Base-by-base conservation (phyloP, 768 basidiomycete genomes). In the Xerocomellus chrysenteron region DNA sequence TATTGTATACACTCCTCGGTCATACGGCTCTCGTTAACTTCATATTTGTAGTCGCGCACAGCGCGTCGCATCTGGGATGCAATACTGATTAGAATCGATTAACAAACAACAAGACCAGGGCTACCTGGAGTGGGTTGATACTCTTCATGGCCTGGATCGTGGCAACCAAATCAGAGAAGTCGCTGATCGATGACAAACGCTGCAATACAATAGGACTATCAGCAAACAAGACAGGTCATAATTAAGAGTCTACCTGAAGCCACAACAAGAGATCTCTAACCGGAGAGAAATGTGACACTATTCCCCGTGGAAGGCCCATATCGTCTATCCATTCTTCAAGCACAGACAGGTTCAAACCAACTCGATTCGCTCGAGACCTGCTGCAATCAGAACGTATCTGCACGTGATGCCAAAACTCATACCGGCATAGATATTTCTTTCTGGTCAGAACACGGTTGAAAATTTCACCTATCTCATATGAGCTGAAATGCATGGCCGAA, bases 1-100 rank as follows among this genome's bases (percentile, higher is more conserved):
- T 98, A 98, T 74, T 97, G 92, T 39, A 84, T 79, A 67, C 96
- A 98, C 70, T 99, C 97, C 24, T 98, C 94, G 3, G 87, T 90
- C 92, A 99, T 97, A 57, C 80, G 81, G 1, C 85, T 81, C 72
- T 99, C 97, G 67, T 87, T 89, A 47, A 98, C 89, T 75, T 99
- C 96, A 67, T 91, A 97, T 68, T 84, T 90, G 74, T 93, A 93
- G 67, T 98, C 96, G 45, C 88, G 85, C 30, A 96, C 89, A 39
- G 95, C 95, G 19, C 93, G 84, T 49, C 94, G 87, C 88, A 99
- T 95, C 90, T 92, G 36, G 14, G 44, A 35, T 39, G 21, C 9
- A 32, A 40, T 19, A 7, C 17, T 32, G 26, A 50, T 59, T 30
- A 61, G 24, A 6, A 43, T 44, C 16, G 4, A 21, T 30, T 5